A percentile compares a stretch with the other conserved stretches of the same genome.
phyloP scores from a whole-genome alignment of 192 early-diverging fungal genomes.

The Backusella morwellensis region DNA sequence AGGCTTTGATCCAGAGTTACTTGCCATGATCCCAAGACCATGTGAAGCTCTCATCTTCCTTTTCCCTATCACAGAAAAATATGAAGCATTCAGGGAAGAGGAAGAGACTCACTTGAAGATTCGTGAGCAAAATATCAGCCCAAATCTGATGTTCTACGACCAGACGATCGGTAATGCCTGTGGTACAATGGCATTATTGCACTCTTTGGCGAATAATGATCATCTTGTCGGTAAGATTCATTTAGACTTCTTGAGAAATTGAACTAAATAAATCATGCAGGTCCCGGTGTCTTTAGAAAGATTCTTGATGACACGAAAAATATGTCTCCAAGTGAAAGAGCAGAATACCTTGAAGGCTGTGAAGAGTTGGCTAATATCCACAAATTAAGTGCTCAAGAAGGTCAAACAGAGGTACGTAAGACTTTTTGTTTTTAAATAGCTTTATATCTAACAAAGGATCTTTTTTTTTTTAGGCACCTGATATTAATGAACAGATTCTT shows the following conservation, averaged over 20 bases:
- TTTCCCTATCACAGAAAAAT: slow-evolving; percentile 72
- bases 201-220: slow-evolving; percentile 78
- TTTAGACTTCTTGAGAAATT: not conserved
- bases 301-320: slow-evolving; percentile 63
- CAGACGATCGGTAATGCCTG: slow-evolving; percentile 93
- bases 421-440: not conserved
- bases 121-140: slow-evolving; percentile 49
- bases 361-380: slow-evolving; percentile 56
- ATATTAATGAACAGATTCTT: slow-evolving; percentile 69
- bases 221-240: slow-evolving; percentile 39
- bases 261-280: slow-evolving; percentile 20
- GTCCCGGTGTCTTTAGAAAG: slow-evolving; percentile 53
- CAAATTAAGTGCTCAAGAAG: slow-evolving; percentile 45
- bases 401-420: slow-evolving; percentile 51
- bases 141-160: slow-evolving; percentile 70
- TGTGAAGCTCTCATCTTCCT: slow-evolving; percentile 79
- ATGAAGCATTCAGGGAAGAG: slow-evolving; percentile 49
- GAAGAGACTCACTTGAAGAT: slow-evolving; percentile 45
- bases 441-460: not conserved
- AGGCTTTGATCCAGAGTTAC: slow-evolving; percentile 80
- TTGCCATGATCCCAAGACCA: slow-evolving; percentile 79
- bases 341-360: slow-evolving; percentile 64
- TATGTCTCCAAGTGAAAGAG: slow-evolving; percentile 72
- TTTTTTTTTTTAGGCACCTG: slow-evolving; percentile 45
- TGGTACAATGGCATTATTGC: slow-evolving; percentile 91